A percentile compares a stretch with the other conserved stretches of the same genome.
Evolutionary conservation across 1,284 basidiomycete species (phyloP).

Genomic region (Sporisorium reilianum): DNA sequence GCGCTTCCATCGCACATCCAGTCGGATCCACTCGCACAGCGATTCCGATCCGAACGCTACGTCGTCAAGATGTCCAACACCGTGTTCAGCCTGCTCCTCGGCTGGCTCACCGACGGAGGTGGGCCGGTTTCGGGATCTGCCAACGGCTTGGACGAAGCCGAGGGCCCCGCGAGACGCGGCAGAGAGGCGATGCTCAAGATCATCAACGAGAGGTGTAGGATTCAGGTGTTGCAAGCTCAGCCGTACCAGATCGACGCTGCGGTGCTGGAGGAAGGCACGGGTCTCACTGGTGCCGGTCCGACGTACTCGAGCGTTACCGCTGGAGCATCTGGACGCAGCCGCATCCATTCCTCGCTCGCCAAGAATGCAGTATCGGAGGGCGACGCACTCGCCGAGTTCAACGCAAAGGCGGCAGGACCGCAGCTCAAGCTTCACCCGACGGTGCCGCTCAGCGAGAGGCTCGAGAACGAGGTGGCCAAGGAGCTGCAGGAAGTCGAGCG

Average conservation of each 20-base stretch:
- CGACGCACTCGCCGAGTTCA: constrained; percentile 65
- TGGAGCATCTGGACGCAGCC: constrained; percentile 30
- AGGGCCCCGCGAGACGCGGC: constrained; percentile 72
- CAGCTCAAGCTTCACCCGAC: constrained; percentile 65
- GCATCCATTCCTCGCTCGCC: constrained; percentile 40
- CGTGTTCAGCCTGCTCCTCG: constrained; percentile 89
- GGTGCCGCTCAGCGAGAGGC: constrained; percentile 61
- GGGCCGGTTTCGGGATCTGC: constrained; percentile 86
- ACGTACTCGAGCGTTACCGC: constrained; percentile 42
- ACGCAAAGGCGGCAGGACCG: constrained; percentile 63
- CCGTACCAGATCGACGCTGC: constrained; percentile 62
- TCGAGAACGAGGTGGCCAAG: constrained; percentile 63
- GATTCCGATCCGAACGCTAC: constrained; percentile 91
- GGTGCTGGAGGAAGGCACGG: constrained; percentile 66
- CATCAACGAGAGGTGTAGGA: constrained; percentile 89
- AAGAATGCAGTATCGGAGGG: constrained; percentile 57
- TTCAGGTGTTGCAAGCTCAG: constrained; percentile 74
- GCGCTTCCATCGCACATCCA: constrained; percentile 83
- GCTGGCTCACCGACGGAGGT: constrained; percentile 94
- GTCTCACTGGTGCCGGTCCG: constrained; percentile 64
- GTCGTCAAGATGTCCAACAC: constrained; percentile 89
- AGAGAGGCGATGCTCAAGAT: constrained; percentile 85
- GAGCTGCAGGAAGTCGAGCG: constrained; percentile 57
- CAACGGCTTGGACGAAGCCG: constrained; percentile 77
- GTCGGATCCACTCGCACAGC: constrained; percentile 83